phyloP scores from a whole-genome alignment of 2,329 filamentous ascomycete species.

The Byssochlamys sp. region DNA sequence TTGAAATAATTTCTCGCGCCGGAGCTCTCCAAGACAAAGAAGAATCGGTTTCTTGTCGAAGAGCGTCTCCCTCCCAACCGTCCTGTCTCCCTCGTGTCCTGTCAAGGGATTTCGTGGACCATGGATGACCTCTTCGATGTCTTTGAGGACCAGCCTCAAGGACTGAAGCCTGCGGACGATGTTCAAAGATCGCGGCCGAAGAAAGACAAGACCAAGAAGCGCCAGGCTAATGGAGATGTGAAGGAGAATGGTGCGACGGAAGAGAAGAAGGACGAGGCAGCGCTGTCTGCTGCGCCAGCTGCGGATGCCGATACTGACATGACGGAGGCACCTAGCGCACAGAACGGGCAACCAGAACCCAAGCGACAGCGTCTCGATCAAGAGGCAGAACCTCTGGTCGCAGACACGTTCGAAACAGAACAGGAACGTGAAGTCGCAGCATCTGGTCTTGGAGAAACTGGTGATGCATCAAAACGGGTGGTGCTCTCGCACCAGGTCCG shows the following conservation, averaged over 20 bases:
- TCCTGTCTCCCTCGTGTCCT: constrained; percentile 9
- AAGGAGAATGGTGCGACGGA: constrained; percentile 40
- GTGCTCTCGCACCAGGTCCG: constrained; percentile 94
- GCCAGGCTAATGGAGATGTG: constrained; percentile 70
- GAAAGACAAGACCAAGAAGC: constrained; percentile 67
- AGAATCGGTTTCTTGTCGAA: constrained; percentile 1
- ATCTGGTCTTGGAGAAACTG: constrained; percentile 56
- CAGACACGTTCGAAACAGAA: constrained; percentile 89
- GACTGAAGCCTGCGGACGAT: constrained; percentile 24
- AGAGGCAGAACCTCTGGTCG: constrained; percentile 70
- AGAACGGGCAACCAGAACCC: constrained; percentile 32
- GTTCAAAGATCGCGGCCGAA: constrained; percentile 28
- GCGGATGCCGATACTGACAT: constrained; percentile 11
- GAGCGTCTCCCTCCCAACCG: not conserved
- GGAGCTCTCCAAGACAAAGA: not conserved
- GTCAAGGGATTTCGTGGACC: constrained; percentile 9
- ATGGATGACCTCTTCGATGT: constrained; percentile 79
- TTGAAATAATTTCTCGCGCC: constrained; percentile 22
- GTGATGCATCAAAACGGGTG: constrained; percentile 54
- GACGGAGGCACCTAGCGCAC: constrained; percentile 9
- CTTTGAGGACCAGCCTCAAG: constrained; percentile 59
- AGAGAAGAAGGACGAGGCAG: constrained; percentile 22
- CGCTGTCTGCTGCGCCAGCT: constrained; percentile 13
- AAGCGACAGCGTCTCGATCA: constrained; percentile 45
- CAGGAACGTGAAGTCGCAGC: constrained; percentile 82